Percentiles rank a stretch among this genome's conserved stretches.
Evolutionary conservation across 2,329 filamentous ascomycete species (phyloP).

Genomic region (Pestalotiopsis sp.): DNA sequence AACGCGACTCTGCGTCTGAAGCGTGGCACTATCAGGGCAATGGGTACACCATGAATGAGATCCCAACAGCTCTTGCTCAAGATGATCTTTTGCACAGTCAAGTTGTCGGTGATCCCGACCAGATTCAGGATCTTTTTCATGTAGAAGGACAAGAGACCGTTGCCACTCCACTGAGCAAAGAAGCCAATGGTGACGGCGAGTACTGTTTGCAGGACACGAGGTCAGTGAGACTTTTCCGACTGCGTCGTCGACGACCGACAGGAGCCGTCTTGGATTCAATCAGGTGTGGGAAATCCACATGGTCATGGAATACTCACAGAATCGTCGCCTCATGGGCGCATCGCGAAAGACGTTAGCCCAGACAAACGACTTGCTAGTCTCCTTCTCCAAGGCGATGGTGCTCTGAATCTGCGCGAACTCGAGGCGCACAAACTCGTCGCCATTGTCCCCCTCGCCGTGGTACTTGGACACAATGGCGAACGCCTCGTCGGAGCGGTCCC

Average conservation of each 20-base stretch:
- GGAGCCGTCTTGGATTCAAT: too few species aligned
- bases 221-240: neutral
- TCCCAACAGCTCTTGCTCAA: slow-evolving; percentile 38
- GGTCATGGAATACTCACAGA: slow-evolving; percentile 14
- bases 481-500: slow-evolving; percentile 39
- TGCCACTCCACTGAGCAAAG: slow-evolving; percentile 42
- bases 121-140: slow-evolving; percentile 40
- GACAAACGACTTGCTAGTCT: slow-evolving; percentile 44
- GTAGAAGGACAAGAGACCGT: slow-evolving; percentile 39
- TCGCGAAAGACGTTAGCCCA: slow-evolving; percentile 32
- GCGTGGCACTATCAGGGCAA: slow-evolving; percentile 35
- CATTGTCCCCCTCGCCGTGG: slow-evolving; percentile 51
- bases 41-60: slow-evolving; percentile 35
- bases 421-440: slow-evolving; percentile 51
- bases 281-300: too few species aligned
- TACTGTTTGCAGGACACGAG: slow-evolving; percentile 5
- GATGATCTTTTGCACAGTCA: slow-evolving; percentile 37
- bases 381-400: slow-evolving; percentile 46
- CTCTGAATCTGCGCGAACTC: slow-evolving; percentile 58
- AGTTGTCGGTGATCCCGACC: slow-evolving; percentile 37
- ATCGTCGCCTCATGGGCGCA: slow-evolving; percentile 33
- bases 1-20: slow-evolving; percentile 36
- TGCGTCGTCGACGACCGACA: too few species aligned
- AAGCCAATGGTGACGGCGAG: slow-evolving; percentile 36
- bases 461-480: slow-evolving; percentile 41